A percentile compares a stretch with the other conserved stretches of the same genome.
These are phyloP conservation scores for Henningerozyma blattae DNA, from an alignment of 805 yeast species.

Conservation along the genomic window DNA sequence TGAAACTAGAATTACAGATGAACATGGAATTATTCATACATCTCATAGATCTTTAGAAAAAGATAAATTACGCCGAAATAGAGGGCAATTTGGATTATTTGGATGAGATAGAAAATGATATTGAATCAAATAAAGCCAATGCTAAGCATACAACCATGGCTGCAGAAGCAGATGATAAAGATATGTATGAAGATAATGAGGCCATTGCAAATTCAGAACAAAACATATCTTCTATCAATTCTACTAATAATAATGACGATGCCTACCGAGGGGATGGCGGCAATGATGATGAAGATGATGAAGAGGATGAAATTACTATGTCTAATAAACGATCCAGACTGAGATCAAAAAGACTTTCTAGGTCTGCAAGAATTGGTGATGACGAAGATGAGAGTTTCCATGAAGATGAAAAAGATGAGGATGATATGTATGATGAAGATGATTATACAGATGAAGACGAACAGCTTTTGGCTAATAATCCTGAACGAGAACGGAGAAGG, in stretches of 20 bases:
- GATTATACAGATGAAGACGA: too few relatives aligned
- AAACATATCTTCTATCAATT: too few relatives aligned
- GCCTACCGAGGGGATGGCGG: too few relatives aligned
- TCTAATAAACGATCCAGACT: too few relatives aligned
- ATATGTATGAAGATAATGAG: constrained; percentile 21
- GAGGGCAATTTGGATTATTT: constrained; percentile 23
- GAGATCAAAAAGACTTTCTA: constrained; percentile 5
- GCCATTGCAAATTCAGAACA: constrained; percentile 25
- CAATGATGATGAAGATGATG: constrained; percentile 27
- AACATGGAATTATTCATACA: constrained; percentile 19
- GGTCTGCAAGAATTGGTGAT: constrained; percentile 3
- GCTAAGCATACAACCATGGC: constrained; percentile 3
- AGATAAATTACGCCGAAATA: constrained; percentile 26
- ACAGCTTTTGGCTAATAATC: too few relatives aligned
- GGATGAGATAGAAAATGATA: constrained; percentile 3
- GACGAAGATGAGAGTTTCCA: constrained; percentile 17
- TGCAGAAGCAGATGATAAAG: constrained; percentile 2
- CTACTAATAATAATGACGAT: too few relatives aligned
- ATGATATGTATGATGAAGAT: constrained; percentile 12
- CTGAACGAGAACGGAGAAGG: too few relatives aligned
- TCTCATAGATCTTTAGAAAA: constrained; percentile 23
- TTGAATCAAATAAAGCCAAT: not conserved
- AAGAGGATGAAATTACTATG: constrained; percentile 13
- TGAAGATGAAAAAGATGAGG: constrained; percentile 22
- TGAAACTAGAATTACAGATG: constrained; percentile 15